Conservation (phyloP, 192 early-diverging fungal genomes). For the Pilobolus umbonatus region DNA sequence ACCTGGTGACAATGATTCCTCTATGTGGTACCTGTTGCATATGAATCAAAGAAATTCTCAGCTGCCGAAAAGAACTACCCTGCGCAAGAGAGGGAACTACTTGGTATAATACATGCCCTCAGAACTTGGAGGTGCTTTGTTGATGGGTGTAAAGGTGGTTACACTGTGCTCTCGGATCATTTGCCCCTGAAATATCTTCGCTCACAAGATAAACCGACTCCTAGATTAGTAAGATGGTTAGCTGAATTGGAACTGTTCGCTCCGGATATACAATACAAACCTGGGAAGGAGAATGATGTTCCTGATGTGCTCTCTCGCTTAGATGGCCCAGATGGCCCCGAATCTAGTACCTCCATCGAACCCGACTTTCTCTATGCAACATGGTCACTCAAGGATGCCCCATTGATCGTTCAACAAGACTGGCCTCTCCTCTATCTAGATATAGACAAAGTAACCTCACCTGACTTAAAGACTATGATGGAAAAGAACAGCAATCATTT, state of each 20-base stretch:
- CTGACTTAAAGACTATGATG: not conserved
- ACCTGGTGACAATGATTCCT: not conserved
- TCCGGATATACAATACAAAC: conserved; percentile 8
- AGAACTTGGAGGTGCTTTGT: conserved; percentile 15
- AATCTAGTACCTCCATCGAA: not conserved
- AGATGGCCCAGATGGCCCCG: not conserved
- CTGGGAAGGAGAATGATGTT: not conserved
- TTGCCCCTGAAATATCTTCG: conserved; percentile 4
- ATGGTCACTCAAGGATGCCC: not conserved
- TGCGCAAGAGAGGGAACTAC: conserved; percentile 9
- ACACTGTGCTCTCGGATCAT: not conserved
- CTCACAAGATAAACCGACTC: conserved; percentile 3
- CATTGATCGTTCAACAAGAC: not conserved
- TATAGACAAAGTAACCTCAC: not conserved
- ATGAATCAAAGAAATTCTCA: conserved; percentile 32
- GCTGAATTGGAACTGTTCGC: conserved; percentile 6
- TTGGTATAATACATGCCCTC: conserved; percentile 5
- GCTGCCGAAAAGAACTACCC: conserved; percentile 28
- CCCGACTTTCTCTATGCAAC: not conserved
- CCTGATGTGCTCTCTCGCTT: not conserved
- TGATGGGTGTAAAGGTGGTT: not conserved
- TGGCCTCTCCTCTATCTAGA: not conserved
- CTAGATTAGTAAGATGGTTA: not conserved
- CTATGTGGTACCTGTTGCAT: conserved; percentile 28
- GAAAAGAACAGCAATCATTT: not conserved